Conservation (phyloP, 768 basidiomycete species). For the Amyloporia xantha region DNA sequence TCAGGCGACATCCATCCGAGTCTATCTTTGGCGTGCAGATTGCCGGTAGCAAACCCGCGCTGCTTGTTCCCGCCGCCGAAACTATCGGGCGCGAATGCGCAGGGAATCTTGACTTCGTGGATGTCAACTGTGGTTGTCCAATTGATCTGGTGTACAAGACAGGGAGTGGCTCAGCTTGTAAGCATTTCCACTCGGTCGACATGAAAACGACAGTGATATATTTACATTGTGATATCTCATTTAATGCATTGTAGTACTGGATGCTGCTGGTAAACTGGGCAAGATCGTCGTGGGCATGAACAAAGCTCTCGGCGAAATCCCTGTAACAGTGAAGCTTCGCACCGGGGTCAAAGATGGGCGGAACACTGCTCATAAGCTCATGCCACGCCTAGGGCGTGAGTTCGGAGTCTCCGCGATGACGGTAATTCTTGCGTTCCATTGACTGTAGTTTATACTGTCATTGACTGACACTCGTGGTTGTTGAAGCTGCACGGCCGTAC, state of each 20-base stretch:
- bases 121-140: constrained; percentile 95
- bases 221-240: too few species aligned
- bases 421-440: constrained; percentile 27
- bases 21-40: constrained; percentile 86
- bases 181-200: too few species aligned
- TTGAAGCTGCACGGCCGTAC: constrained; percentile 90
- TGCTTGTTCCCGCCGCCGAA: constrained; percentile 78
- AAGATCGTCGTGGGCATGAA: constrained; percentile 91
- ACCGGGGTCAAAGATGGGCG: constrained; percentile 88
- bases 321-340: constrained; percentile 85
- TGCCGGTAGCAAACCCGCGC: constrained; percentile 79
- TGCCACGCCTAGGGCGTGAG: constrained; percentile 61
- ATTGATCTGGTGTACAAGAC: constrained; percentile 93
- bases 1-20: constrained; percentile 85
- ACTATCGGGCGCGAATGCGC: constrained; percentile 64
- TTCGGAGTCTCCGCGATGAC: constrained; percentile 52
- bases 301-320: constrained; percentile 81
- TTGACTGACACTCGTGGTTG: too few species aligned
- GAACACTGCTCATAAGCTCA: constrained; percentile 84
- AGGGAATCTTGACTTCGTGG: constrained; percentile 78
- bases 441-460: neutral
- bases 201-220: too few species aligned
- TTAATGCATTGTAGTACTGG: constrained; percentile 54
- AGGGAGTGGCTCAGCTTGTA: constrained; percentile 86
- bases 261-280: constrained; percentile 73